Base-by-base conservation (phyloP, 331 rosid genomes). In the Rhamnella rubrinervis region DNA sequence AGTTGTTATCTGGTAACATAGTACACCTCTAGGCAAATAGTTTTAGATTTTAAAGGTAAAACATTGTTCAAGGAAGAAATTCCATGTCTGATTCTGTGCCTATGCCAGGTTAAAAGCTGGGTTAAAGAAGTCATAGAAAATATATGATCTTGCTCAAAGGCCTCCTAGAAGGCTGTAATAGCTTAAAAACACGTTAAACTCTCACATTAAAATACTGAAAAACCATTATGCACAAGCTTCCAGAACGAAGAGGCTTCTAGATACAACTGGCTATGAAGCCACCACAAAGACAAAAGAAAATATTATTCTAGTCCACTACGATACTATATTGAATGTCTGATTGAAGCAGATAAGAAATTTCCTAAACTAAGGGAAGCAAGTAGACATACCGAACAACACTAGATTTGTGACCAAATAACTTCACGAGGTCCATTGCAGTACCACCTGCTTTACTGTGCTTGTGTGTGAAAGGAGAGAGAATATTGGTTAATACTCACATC, bases 341-440 rank as follows among this genome's bases (percentile, higher is more conserved):
- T 70, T 61, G 40, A 39, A 51, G 12, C 58, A n/a, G 1, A 4
- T 21, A 68, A 60, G 25, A 44, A 56, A 63, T 11, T 20, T 41
- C 25, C 19, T 37, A 46, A 37, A 18, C 12, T n/a, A 26, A 31
- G 66, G 6, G 49, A n/a, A 59, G 56, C 14, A 17, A 44, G 49
- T 39, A 71, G 46, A 87, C 97, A 82, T 77, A 93, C 97, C 96
- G 88, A 71, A 93, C 77, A 50, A 89, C 96, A 59, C 83, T 89
- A 39, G 96, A 89, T 83, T 68, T 91, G 17, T 84, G 89, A 80
- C 97, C 95, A 80, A 91, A 91, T 77, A 92, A 75, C 91, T 86
- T 95, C 81, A 91, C 87, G 84, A 91, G 72, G 87, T 91, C 99
- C 86, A 95, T 75, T 15, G 91, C 95, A 52, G 82, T 73, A 63